A percentile compares a stretch with the other conserved stretches of the same genome.
These are phyloP conservation scores for Metschnikowia lachancei DNA, from an alignment of 805 yeast genomes.

Conservation along the genomic window DNA sequence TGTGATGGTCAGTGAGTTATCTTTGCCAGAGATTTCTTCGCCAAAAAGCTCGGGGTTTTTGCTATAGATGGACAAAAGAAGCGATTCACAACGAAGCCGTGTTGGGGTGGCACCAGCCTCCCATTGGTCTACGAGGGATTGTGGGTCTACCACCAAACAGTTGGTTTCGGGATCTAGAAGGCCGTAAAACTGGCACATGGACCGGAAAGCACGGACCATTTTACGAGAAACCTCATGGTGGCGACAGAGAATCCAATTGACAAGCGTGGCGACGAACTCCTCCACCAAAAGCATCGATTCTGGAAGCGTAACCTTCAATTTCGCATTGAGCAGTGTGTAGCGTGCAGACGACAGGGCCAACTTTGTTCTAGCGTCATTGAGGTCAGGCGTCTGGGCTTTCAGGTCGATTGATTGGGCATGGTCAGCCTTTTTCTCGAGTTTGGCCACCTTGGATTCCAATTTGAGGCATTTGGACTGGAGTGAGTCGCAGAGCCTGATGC, in stretches of 20 bases:
- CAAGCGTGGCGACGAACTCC: slow-evolving; percentile 46
- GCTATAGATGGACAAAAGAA: slow-evolving; percentile 28
- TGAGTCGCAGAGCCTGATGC: slow-evolving; percentile 45
- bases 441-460: slow-evolving; percentile 36
- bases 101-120: slow-evolving; percentile 35
- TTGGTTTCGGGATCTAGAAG: slow-evolving; percentile 26
- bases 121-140: slow-evolving; percentile 38
- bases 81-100: slow-evolving; percentile 38
- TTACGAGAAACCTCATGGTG: slow-evolving; percentile 35
- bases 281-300: slow-evolving; percentile 45
- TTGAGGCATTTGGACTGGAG: slow-evolving; percentile 43
- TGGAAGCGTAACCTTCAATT: slow-evolving; percentile 44
- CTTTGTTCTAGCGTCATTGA: slow-evolving; percentile 26
- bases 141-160: background rate
- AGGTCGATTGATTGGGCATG: slow-evolving; percentile 26
- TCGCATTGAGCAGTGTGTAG: slow-evolving; percentile 33
- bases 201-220: slow-evolving; percentile 28
- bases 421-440: slow-evolving; percentile 29
- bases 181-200: slow-evolving; percentile 33
- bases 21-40: slow-evolving; percentile 32
- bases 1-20: slow-evolving; percentile 23
- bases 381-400: slow-evolving; percentile 42
- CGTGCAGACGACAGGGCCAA: slow-evolving; percentile 29
- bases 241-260: slow-evolving; percentile 38
- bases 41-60: slow-evolving; percentile 39